Evolutionary conservation across 129 eudicot genomes (phyloP).

Genomic region (Centrapalus pauciflorus): DNA sequence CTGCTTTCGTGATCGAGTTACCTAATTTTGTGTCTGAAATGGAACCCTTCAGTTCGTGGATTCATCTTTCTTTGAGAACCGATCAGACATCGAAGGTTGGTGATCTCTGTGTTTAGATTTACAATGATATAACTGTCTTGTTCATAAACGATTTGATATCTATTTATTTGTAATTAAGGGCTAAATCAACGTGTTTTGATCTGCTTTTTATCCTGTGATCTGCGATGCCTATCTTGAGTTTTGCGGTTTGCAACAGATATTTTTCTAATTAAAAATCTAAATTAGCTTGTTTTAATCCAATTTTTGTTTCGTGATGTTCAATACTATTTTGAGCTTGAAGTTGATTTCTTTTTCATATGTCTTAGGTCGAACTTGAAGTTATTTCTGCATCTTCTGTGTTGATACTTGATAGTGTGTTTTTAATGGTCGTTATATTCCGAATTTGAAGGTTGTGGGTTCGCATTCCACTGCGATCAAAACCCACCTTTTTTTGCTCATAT

Average conservation of each 20-base stretch:
- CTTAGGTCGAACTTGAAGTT: background rate
- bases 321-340: background rate
- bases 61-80: background rate
- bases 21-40: background rate
- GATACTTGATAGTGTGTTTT: too few species aligned
- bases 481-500: background rate
- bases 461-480: conserved; percentile 58
- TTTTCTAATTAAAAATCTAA: background rate
- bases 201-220: background rate
- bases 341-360: background rate
- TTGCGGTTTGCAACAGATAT: background rate
- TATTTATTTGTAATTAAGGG: background rate
- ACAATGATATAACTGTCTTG: background rate
- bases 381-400: too few species aligned
- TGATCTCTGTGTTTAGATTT: background rate
- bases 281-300: background rate
- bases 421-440: conserved; percentile 64
- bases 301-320: conserved; percentile 9
- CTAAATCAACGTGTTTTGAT: background rate
- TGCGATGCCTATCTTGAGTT: background rate
- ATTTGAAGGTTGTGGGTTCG: conserved; percentile 83
- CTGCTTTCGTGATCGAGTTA: too few species aligned
- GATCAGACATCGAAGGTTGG: background rate
- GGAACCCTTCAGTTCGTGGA: background rate
- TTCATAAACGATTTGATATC: background rate